Conservation (phyloP, 345 rosid species). For the Pugionium cornutum region DNA sequence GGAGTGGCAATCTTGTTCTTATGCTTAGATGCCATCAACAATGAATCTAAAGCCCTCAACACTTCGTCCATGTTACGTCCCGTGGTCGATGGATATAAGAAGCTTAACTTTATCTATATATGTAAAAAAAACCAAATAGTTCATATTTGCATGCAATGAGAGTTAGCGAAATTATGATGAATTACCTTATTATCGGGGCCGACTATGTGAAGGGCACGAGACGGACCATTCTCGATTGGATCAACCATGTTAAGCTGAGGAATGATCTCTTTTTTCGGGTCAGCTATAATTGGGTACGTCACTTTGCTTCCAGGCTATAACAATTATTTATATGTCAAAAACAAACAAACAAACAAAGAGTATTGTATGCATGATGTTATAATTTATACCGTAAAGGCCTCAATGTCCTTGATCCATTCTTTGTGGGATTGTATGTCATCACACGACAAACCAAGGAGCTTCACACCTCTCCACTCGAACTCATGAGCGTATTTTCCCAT, state of each 20-base stretch:
- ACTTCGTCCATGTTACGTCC: conserved; percentile 83
- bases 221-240: conserved; percentile 67
- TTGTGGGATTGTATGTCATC: conserved; percentile 63
- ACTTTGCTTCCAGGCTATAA: conserved; percentile 63
- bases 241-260: conserved; percentile 81
- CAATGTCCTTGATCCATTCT: conserved; percentile 74
- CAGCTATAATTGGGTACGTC: conserved; percentile 67
- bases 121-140: background rate
- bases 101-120: conserved; percentile 65
- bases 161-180: background rate
- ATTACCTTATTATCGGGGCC: conserved; percentile 64
- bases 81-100: conserved; percentile 69
- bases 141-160: conserved; percentile 1
- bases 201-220: conserved; percentile 74
- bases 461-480: conserved; percentile 60
- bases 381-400: conserved; percentile 55
- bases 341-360: no score
- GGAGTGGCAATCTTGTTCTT: conserved; percentile 74
- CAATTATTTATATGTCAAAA: background rate
- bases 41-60: conserved; percentile 69
- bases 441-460: conserved; percentile 80
- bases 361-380: background rate
- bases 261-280: conserved; percentile 59
- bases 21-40: conserved; percentile 52
- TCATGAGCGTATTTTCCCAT: conserved; percentile 57